phyloP scores from a whole-genome alignment of 768 basidiomycete genomes.

The Leccinum olivaceopallidum region DNA sequence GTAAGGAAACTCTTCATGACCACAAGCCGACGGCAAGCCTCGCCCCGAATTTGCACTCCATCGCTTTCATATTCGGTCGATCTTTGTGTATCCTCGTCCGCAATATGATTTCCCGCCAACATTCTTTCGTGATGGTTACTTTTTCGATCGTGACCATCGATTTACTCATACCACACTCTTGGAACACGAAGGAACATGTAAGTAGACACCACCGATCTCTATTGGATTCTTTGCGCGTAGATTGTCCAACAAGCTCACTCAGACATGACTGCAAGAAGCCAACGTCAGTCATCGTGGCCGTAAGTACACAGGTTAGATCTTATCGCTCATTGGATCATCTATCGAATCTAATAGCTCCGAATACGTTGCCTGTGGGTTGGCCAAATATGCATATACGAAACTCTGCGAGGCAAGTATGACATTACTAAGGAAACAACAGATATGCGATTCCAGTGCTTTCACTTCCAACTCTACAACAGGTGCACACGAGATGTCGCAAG shows the following conservation, averaged over 20 bases:
- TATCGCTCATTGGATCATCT: neutral
- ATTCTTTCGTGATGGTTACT: neutral
- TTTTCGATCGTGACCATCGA: neutral
- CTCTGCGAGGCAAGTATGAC: neutral
- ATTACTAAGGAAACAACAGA: neutral
- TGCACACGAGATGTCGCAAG: neutral
- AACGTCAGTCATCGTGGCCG: neutral
- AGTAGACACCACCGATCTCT: neutral
- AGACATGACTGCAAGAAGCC: neutral
- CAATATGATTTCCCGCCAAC: neutral
- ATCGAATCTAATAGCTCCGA: neutral
- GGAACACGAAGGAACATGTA: neutral
- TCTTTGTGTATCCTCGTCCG: neutral
- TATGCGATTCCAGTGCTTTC: neutral
- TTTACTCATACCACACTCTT: neutral
- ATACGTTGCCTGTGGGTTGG: neutral
- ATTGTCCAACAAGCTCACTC: neutral
- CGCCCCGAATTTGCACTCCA: neutral
- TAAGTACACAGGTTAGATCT: neutral
- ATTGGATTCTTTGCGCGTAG: neutral
- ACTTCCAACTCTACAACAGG: neutral
- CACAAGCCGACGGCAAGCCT: neutral
- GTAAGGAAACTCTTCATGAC: neutral
- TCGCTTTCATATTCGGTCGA: neutral
- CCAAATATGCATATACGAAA: neutral